A percentile compares a stretch with the other conserved stretches of the same genome.
These are phyloP conservation scores for Leucocoprinus sp. DNA, from an alignment of 768 basidiomycete genomes.

Conservation along the genomic window DNA sequence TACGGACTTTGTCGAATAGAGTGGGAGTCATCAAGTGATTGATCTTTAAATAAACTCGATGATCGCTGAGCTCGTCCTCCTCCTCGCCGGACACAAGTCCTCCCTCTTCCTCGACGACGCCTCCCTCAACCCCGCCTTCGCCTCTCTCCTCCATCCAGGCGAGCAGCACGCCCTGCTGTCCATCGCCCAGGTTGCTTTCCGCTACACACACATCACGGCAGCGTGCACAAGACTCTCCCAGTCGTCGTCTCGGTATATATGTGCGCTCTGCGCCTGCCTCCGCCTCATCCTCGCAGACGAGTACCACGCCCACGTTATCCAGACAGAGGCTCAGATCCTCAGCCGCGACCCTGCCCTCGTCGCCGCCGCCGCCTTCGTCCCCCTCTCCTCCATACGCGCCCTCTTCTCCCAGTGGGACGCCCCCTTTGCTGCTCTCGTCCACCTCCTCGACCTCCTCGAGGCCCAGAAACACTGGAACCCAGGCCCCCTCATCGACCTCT, in stretches of 20 bases:
- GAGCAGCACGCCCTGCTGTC: slow-evolving; percentile 80
- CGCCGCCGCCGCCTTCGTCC: slow-evolving; percentile 75
- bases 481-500: slow-evolving; percentile 74
- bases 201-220: slow-evolving; percentile 66
- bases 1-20: slow-evolving; percentile 72
- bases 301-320: slow-evolving; percentile 71
- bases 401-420: slow-evolving; percentile 86
- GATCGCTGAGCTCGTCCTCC: slow-evolving; percentile 84
- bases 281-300: slow-evolving; percentile 68
- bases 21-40: too few relatives aligned
- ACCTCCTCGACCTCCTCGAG: slow-evolving; percentile 57
- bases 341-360: slow-evolving; percentile 69
- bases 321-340: slow-evolving; percentile 76
- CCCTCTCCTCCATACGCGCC: slow-evolving; percentile 76
- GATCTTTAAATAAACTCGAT: too few relatives aligned
- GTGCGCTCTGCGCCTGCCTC: slow-evolving; percentile 68
- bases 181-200: slow-evolving; percentile 64
- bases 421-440: slow-evolving; percentile 64
- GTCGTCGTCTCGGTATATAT: slow-evolving; percentile 68
- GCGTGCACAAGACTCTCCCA: slow-evolving; percentile 42
- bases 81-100: slow-evolving; percentile 83
- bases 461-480: slow-evolving; percentile 54
- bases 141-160: slow-evolving; percentile 77
- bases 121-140: slow-evolving; percentile 53
- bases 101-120: slow-evolving; percentile 66